These are phyloP conservation scores for Colletotrichum filicis DNA, from an alignment of 2,329 filamentous ascomycete species.

Conservation along the genomic window DNA sequence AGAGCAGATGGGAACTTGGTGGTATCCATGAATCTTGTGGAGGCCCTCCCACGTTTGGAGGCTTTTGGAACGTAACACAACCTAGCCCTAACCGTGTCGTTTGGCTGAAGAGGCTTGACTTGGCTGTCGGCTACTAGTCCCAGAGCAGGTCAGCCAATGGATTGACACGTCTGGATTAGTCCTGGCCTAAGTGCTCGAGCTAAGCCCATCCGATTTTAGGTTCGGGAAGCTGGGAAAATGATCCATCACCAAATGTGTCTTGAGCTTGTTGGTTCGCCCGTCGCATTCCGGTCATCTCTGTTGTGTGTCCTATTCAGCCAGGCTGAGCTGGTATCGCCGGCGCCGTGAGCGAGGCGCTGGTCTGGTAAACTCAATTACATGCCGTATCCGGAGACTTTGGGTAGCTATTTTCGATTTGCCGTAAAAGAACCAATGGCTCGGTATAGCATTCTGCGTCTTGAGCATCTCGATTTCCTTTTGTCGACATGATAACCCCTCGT, in stretches of 20 bases:
- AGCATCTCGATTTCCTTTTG: background rate
- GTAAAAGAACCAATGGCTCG: background rate
- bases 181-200: background rate
- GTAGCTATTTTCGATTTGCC: constrained; percentile 1
- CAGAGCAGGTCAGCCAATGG: background rate
- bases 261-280: no score
- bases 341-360: background rate
- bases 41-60: background rate
- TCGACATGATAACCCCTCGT: constrained; percentile 7
- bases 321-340: constrained; percentile 16
- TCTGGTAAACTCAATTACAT: background rate
- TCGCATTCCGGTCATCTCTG: background rate
- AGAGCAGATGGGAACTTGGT: background rate
- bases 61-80: background rate
- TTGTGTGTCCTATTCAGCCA: background rate
- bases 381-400: constrained; percentile 18
- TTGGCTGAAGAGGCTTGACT: background rate
- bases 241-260: background rate
- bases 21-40: background rate
- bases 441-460: background rate
- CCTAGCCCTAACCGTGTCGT: background rate
- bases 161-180: background rate
- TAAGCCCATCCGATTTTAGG: background rate
- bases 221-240: background rate
- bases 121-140: background rate